Evolutionary conservation across 257 asterid species (phyloP).

Genomic region (Pogostemon cablin): DNA sequence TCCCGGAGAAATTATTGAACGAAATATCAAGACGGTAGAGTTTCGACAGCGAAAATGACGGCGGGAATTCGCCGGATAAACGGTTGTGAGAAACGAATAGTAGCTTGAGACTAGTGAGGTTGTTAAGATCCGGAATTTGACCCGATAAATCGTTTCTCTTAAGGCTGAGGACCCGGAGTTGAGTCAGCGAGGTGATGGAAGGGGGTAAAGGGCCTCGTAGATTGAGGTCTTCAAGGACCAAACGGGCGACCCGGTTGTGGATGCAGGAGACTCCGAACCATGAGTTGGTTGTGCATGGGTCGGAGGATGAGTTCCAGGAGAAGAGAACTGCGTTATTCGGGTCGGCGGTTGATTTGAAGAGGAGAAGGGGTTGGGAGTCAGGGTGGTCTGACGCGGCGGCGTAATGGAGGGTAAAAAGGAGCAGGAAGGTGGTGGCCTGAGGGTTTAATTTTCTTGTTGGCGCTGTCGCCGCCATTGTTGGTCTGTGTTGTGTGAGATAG

Average conservation of each 20-base stretch:
- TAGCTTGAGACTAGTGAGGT: constrained; percentile 55
- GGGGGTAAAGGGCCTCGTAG: constrained; percentile 51
- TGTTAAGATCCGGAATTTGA: constrained; percentile 67
- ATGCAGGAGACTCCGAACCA: constrained; percentile 79
- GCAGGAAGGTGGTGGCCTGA: constrained; percentile 26
- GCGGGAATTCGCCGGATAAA: constrained; percentile 67
- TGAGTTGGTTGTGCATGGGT: constrained; percentile 53
- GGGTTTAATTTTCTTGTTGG: constrained; percentile 22
- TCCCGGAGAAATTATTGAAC: constrained; percentile 62
- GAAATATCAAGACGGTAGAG: constrained; percentile 86
- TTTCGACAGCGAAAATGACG: constrained; percentile 42
- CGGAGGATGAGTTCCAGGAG: constrained; percentile 58
- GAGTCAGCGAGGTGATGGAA: constrained; percentile 50
- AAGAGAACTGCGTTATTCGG: constrained; percentile 43
- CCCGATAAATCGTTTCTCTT: constrained; percentile 66
- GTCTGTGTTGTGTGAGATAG: constrained; percentile 24
- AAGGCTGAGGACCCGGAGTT: constrained; percentile 75
- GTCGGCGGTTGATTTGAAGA: constrained; percentile 66
- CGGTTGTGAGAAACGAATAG: constrained; percentile 68
- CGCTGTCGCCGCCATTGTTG: constrained; percentile 44
- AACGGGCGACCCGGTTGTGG: constrained; percentile 61
- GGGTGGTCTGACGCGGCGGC: constrained; percentile 54
- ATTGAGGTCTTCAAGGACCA: constrained; percentile 63
- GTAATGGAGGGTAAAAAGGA: constrained; percentile 38
- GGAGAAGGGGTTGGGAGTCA: constrained; percentile 56